phyloP scores from a whole-genome alignment of 139 green algal species.

The Chlamydomonas incerta region DNA sequence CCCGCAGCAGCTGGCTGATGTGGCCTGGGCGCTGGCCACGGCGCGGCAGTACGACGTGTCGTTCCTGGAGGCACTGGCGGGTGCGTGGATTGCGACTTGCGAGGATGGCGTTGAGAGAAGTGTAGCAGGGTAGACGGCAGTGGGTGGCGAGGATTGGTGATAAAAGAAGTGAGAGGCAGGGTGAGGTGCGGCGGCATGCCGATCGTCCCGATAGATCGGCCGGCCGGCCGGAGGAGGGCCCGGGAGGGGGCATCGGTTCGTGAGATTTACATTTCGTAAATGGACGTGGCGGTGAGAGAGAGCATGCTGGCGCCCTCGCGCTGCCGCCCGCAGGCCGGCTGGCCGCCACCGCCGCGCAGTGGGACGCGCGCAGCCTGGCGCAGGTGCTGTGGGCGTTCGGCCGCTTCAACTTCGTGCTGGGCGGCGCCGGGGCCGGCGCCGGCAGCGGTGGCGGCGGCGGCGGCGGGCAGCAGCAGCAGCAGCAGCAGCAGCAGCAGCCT shows the following conservation, averaged over 20 bases:
- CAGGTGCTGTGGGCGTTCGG: slow-evolving; percentile 33
- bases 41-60: slow-evolving; percentile 29
- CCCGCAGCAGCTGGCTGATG: slow-evolving; percentile 19
- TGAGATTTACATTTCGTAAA: no score
- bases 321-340: background rate
- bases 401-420: slow-evolving; percentile 23
- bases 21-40: slow-evolving; percentile 16
- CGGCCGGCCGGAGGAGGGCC: no score
- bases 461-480: no score
- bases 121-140: background rate
- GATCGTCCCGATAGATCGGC: no score
- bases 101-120: background rate
- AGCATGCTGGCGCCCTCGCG: no score
- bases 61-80: slow-evolving; percentile 35
- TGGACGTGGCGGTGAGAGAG: no score
- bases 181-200: background rate
- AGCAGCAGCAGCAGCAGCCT: background rate
- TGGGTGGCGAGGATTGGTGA: no score
- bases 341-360: background rate
- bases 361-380: slow-evolving; percentile 29
- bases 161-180: background rate
- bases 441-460: no score
- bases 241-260: no score
- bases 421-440: no score
- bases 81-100: background rate